Evolutionary conservation across 2,329 filamentous ascomycete genomes (phyloP), one percentile per base, ranked within the genome.

Genomic region (Trichoderma citrinoviride): DNA sequence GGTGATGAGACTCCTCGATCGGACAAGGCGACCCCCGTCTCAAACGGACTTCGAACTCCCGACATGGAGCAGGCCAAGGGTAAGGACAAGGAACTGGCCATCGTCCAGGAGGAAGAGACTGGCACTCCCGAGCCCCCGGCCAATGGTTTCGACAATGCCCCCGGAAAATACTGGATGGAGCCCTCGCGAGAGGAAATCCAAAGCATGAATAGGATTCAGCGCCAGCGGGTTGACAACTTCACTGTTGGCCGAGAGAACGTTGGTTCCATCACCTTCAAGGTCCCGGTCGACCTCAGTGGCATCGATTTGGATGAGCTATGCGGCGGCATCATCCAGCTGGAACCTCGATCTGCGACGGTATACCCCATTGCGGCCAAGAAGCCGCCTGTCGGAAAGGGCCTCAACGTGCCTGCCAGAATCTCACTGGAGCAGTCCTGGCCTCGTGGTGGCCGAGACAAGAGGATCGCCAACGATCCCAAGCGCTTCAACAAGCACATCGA

Each of bases 401-500:
- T 99, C 68, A 99, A 99, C 72, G 92, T 97, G 7, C 93, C 93
- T 3, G 92, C 95, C 0, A 88, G 86, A 43, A 93, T 99, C 68
- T 87, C 85, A n/a, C 84, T 99, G 12, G 89, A 95, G 74, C 94
- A 98, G 74, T 97, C 93, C 0, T 98, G 92, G 89, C 95, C 95
- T 33, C 90, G 94, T 65, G 75, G 75, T 29, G 85, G 78, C 46
- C 85, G 74, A 61, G 85, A 87, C 68, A 86, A 85, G 74, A 83
- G 81, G 68, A 79, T 81, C 53, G 70, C 83, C 71, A 78, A 71
- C 73, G 85, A 75, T 65, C 84, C 87, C 50, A 90, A 85, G 68
- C 85, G 88, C 33, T 87, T 92, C 68, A 85, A 89, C 43, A 96
- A 93, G 78, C 95, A 99, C 76, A 79, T 97, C 64, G 87, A 90